Conservation (phyloP, 2,329 filamentous ascomycete species). For the Phyllosticta paracitricarpa region DNA sequence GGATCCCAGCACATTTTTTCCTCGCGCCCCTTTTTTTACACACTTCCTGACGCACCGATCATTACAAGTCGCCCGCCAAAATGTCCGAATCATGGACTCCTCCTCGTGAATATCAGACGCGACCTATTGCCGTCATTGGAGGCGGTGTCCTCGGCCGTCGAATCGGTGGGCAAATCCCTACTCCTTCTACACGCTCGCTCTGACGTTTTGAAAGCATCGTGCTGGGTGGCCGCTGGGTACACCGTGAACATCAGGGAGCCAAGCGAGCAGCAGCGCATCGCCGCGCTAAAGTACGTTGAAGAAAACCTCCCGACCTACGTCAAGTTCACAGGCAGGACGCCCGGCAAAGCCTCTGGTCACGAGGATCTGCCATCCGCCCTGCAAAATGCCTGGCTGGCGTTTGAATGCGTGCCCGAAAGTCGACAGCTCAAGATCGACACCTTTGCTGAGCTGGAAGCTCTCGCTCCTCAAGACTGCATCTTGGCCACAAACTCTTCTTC, state of each 20-base stretch:
- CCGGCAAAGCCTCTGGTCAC: conserved; percentile 24
- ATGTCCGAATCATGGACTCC: conserved; percentile 2
- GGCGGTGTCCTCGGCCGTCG: conserved; percentile 16
- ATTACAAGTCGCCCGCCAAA: background rate
- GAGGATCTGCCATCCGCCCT: conserved; percentile 33
- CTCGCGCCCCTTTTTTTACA: background rate
- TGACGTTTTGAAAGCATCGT: background rate
- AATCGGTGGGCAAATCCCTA: conserved; percentile 1
- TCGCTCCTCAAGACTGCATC: conserved; percentile 37
- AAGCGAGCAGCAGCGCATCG: conserved; percentile 25
- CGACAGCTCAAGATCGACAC: conserved; percentile 39
- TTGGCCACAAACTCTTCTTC: conserved; percentile 44
- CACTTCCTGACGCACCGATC: background rate
- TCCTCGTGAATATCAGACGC: background rate
- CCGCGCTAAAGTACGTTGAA: conserved; percentile 32
- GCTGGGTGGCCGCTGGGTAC: conserved; percentile 35
- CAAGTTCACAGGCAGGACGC: conserved; percentile 1
- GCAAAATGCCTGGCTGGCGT: conserved; percentile 41
- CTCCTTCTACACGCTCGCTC: background rate
- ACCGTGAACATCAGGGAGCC: conserved; percentile 36
- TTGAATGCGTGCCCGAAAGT: conserved; percentile 45
- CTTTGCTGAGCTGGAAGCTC: conserved; percentile 37
- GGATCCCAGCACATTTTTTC: background rate
- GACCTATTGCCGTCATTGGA: conserved; percentile 17
- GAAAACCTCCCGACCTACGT: conserved; percentile 22